phyloP scores from a whole-genome alignment of 2,329 filamentous ascomycete genomes.

The Ilyonectria robusta region DNA sequence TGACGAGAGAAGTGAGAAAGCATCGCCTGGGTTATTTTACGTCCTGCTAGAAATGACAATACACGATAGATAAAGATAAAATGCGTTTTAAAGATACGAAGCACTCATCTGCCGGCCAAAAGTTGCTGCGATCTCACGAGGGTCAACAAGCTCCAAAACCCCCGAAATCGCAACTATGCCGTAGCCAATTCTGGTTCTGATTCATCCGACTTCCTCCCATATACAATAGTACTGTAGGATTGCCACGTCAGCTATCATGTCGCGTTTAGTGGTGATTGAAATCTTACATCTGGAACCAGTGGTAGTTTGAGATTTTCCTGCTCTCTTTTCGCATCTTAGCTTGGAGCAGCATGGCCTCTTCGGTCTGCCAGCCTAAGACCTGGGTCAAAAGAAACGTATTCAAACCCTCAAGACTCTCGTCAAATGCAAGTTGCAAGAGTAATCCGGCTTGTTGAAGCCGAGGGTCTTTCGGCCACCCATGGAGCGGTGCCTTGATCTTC shows the following conservation, averaged over 20 bases:
- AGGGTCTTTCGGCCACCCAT: slow-evolving; percentile 11
- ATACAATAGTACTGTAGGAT: slow-evolving; percentile 3
- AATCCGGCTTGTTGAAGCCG: background rate
- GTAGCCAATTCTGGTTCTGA: background rate
- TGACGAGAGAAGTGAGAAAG: too few relatives aligned
- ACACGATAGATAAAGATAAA: too few relatives aligned
- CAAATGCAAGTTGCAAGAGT: slow-evolving; percentile 1
- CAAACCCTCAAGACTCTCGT: slow-evolving; percentile 15
- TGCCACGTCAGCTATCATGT: background rate
- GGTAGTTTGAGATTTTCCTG: slow-evolving; percentile 8
- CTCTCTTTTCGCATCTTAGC: slow-evolving; percentile 14
- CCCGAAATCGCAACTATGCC: too few relatives aligned
- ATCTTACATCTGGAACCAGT: slow-evolving; percentile 14
- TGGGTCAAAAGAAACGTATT: slow-evolving; percentile 7
- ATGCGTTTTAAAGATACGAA: too few relatives aligned
- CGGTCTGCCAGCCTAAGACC: slow-evolving; percentile 4
- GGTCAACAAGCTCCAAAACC: too few relatives aligned
- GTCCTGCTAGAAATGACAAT: too few relatives aligned
- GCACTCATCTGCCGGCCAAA: too few relatives aligned
- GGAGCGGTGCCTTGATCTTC: slow-evolving; percentile 2
- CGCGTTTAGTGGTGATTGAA: too few relatives aligned
- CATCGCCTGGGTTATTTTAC: too few relatives aligned
- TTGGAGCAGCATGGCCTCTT: slow-evolving; percentile 5
- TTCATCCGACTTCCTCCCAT: slow-evolving; percentile 6
- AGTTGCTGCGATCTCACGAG: too few relatives aligned